Evolutionary conservation across 257 asterid genomes (phyloP).

Genomic region (Mentha longifolia): DNA sequence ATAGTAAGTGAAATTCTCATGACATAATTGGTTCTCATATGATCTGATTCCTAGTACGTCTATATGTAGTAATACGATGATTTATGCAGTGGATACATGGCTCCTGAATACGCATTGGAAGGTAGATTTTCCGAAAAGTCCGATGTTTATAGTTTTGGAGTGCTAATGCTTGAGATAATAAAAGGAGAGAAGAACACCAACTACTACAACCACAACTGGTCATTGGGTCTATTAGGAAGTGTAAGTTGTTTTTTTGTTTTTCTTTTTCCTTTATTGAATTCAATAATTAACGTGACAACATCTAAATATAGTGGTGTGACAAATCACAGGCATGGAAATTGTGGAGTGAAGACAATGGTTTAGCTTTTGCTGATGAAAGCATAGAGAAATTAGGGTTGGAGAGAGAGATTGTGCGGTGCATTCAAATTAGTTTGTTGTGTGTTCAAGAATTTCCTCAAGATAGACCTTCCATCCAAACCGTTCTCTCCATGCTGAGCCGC

Average conservation of each 20-base stretch:
- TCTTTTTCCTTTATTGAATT: not conserved
- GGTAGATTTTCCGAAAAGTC: conserved; percentile 43
- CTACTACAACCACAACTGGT: conserved; percentile 20
- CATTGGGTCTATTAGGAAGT: conserved; percentile 25
- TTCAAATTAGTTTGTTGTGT: conserved; percentile 49
- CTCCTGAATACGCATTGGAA: conserved; percentile 33
- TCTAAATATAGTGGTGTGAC: not conserved
- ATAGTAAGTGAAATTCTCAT: conserved; percentile 30
- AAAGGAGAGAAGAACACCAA: conserved; percentile 31
- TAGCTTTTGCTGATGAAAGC: conserved; percentile 39
- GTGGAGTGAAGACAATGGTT: conserved; percentile 34
- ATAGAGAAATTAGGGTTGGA: conserved; percentile 8
- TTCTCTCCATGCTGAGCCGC: conserved; percentile 37
- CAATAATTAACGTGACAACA: not conserved
- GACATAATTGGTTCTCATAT: not conserved
- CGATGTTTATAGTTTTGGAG: conserved; percentile 31
- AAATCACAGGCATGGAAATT: conserved; percentile 25
- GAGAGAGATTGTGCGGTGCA: conserved; percentile 40
- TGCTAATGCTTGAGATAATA: conserved; percentile 23
- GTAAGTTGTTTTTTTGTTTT: conserved; percentile 16
- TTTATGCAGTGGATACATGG: conserved; percentile 30
- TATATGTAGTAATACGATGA: not conserved
- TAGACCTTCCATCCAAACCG: conserved; percentile 44
- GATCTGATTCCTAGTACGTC: not conserved
- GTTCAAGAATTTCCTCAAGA: conserved; percentile 45